A percentile compares a stretch with the other conserved stretches of the same genome.
Conservation (phyloP, 495 filamentous ascomycete genomes). For the Neurospora sp. region DNA sequence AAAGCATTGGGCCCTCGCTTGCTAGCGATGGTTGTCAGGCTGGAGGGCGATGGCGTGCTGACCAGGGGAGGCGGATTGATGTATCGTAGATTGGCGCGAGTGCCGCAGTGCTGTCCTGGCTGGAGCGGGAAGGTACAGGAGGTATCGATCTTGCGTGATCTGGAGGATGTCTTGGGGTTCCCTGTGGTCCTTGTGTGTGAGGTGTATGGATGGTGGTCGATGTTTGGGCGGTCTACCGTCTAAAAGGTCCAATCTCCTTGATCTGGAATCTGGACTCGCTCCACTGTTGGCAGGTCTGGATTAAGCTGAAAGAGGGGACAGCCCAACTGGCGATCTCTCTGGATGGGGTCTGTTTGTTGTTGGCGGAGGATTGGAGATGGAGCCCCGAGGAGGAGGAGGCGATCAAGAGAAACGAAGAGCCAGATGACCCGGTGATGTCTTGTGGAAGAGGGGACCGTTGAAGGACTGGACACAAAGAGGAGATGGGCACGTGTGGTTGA, state of each 20-base stretch:
- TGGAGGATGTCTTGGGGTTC: background rate
- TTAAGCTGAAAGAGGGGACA: background rate
- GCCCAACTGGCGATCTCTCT: background rate
- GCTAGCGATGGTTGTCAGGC: constrained; percentile 13
- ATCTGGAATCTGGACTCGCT: background rate
- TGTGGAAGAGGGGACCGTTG: background rate
- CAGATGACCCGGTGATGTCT: background rate
- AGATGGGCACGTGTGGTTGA: background rate
- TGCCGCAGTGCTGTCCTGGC: no score
- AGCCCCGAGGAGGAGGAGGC: background rate
- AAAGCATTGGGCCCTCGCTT: constrained; percentile 23
- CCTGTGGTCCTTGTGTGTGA: background rate
- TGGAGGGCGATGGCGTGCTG: constrained; percentile 26
- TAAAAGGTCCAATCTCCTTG: background rate
- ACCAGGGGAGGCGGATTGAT: constrained; percentile 9
- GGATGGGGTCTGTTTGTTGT: background rate
- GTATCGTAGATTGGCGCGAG: constrained; percentile 4
- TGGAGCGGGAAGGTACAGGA: background rate
- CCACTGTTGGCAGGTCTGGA: background rate
- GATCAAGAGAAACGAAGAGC: background rate
- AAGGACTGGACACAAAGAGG: background rate
- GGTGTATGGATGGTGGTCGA: background rate
- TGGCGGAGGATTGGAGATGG: background rate
- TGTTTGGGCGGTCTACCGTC: background rate
- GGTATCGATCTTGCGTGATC: background rate